Evolutionary conservation across 2,329 filamentous ascomycete genomes (phyloP).

Genomic region (Xylariaceae sp.): DNA sequence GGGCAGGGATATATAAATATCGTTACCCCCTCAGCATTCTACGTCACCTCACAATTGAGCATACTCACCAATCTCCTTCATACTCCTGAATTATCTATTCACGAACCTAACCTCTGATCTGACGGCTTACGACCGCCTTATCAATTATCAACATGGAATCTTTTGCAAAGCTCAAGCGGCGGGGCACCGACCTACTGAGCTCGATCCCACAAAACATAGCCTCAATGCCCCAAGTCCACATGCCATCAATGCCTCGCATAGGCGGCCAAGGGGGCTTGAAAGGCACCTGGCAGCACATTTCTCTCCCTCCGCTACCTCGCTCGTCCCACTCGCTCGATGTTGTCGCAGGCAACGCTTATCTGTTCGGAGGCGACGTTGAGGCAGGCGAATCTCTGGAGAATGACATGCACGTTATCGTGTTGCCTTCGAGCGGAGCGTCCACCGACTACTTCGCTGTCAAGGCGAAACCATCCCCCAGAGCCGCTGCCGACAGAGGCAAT

Average conservation of each 20-base stretch:
- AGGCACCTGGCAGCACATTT: conserved; percentile 57
- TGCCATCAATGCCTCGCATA: conserved; percentile 6
- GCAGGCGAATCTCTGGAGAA: conserved; percentile 67
- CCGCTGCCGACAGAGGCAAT: conserved; percentile 12
- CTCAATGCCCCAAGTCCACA: conserved; percentile 19
- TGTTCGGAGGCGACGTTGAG: conserved; percentile 72
- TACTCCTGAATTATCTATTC: neutral
- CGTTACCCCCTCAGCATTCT: neutral
- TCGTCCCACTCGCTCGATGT: conserved; percentile 70
- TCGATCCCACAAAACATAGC: conserved; percentile 39
- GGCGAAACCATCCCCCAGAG: conserved; percentile 36
- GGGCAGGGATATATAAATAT: conserved; percentile 10
- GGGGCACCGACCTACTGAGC: conserved; percentile 48
- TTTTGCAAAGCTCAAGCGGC: conserved; percentile 48
- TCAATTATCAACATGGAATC: conserved; percentile 40
- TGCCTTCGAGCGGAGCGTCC: conserved; percentile 52
- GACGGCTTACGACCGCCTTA: neutral
- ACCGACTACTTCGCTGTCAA: conserved; percentile 57
- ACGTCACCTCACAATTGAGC: conserved; percentile 13
- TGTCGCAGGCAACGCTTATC: conserved; percentile 48
- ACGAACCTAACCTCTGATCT: conserved; percentile 1
- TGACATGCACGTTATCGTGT: conserved; percentile 59
- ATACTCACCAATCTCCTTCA: conserved; percentile 1
- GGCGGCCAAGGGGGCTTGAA: conserved; percentile 37
- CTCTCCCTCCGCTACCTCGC: conserved; percentile 53